Evolutionary conservation across 2,329 filamentous ascomycete genomes (phyloP).

Genomic region (Penicillium sp.): DNA sequence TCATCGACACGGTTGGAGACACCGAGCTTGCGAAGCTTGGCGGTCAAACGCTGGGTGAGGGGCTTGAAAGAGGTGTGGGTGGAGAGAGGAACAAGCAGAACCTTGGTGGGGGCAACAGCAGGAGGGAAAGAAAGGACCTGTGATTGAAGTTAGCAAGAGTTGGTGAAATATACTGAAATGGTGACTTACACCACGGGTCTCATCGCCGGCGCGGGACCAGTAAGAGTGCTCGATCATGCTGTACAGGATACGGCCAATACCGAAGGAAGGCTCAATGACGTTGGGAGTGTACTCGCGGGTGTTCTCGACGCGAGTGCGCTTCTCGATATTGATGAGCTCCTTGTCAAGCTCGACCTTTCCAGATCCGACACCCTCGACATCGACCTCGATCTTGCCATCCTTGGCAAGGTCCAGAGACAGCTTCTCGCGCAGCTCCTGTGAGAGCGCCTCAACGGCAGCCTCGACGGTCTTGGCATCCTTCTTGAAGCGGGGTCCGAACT

Average conservation of each 20-base stretch:
- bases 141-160: slow-evolving; percentile 10
- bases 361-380: slow-evolving; percentile 66
- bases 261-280: slow-evolving; percentile 96
- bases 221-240: slow-evolving; percentile 91
- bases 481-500: slow-evolving; percentile 93
- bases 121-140: slow-evolving; percentile 73
- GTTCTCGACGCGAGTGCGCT: slow-evolving; percentile 78
- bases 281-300: slow-evolving; percentile 91
- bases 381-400: slow-evolving; percentile 73
- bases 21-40: slow-evolving; percentile 72
- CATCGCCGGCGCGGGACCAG: slow-evolving; percentile 84
- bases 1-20: slow-evolving; percentile 87
- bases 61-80: slow-evolving; percentile 78
- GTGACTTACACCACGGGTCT: slow-evolving; percentile 77
- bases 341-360: slow-evolving; percentile 78
- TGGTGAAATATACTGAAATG: not conserved
- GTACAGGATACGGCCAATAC: slow-evolving; percentile 93
- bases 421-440: slow-evolving; percentile 79
- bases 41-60: slow-evolving; percentile 70
- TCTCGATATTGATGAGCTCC: slow-evolving; percentile 81
- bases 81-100: slow-evolving; percentile 86
- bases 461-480: slow-evolving; percentile 89
- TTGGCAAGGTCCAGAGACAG: slow-evolving; percentile 72
- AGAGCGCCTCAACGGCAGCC: slow-evolving; percentile 70
- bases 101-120: slow-evolving; percentile 87